Conservation (phyloP, 2,329 filamentous ascomycete genomes). For the Aspergillus felis region DNA sequence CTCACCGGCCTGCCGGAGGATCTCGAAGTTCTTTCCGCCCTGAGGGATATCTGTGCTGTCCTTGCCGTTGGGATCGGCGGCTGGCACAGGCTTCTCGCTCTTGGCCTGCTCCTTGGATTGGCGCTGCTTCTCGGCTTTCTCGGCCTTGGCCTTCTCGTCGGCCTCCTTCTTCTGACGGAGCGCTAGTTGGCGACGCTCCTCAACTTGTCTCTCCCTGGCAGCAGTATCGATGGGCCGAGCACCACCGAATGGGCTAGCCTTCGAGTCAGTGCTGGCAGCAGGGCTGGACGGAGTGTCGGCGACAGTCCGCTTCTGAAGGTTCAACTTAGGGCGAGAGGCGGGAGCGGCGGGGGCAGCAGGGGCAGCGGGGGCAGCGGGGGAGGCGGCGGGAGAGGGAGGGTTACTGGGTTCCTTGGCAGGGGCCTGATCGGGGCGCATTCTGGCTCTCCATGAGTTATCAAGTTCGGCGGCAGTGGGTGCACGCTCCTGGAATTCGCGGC, state of each 20-base stretch:
- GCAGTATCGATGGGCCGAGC: slow-evolving; percentile 93
- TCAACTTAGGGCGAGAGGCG: slow-evolving; percentile 71
- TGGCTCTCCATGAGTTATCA: slow-evolving; percentile 87
- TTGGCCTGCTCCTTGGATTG: slow-evolving; percentile 39
- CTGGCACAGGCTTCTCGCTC: slow-evolving; percentile 28
- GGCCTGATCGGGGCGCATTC: slow-evolving; percentile 81
- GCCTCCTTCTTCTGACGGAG: slow-evolving; percentile 80
- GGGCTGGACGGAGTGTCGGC: slow-evolving; percentile 61
- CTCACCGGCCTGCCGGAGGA: slow-evolving; percentile 50
- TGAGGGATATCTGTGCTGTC: slow-evolving; percentile 38
- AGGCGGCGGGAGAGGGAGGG: slow-evolving; percentile 68
- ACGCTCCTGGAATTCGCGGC: slow-evolving; percentile 70
- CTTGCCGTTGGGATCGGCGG: slow-evolving; percentile 39
- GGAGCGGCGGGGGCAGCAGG: slow-evolving; percentile 57
- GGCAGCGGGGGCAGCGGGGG: slow-evolving; percentile 57
- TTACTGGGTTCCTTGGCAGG: slow-evolving; percentile 70
- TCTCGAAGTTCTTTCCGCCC: slow-evolving; percentile 51
- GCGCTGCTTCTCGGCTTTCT: slow-evolving; percentile 61
- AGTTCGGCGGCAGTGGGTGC: slow-evolving; percentile 82
- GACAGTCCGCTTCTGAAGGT: slow-evolving; percentile 87
- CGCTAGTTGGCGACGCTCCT: slow-evolving; percentile 74
- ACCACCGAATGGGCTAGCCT: slow-evolving; percentile 89
- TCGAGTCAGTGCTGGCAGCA: slow-evolving; percentile 58
- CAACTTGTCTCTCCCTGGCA: slow-evolving; percentile 80
- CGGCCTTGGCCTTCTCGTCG: slow-evolving; percentile 76